Base-by-base conservation (phyloP, 1,284 basidiomycete genomes). In the Ustilago xerochloae region DNA sequence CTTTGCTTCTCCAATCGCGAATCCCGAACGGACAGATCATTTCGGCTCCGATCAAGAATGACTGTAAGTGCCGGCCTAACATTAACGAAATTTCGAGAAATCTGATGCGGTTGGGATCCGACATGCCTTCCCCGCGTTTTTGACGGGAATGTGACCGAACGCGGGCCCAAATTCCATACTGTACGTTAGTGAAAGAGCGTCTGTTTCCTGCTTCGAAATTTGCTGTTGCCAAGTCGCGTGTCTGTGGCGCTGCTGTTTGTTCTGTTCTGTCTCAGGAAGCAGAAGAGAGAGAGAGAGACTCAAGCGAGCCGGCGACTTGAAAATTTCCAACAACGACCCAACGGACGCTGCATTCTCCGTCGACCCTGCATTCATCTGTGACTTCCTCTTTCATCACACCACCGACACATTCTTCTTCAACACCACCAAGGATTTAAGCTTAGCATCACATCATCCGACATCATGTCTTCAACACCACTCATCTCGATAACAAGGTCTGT, bases 101-200 rank as follows among this genome's bases (percentile, higher is more conserved):
- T 12, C 35, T 28, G 30, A 45, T 18, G 35, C 45, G 41, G 41
- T 22, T 13, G 24, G 15, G 24, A 26, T 18, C 47, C 55, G 38
- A 47, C 51, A 36, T 41, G 39, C 41, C 58, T 48, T 54, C 65
- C 60, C 65, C 65, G 65, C 65, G 59, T 62, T 67, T 45, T 59
- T 22, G 10, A 29, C 32, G 55, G 48, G 43, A 63, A 51, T 59
- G 55, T 15, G 32, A n/a, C 36, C 8, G 13, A 20, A 36, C 22
- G 28, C 18, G 20, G 28, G 22, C 24, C 15, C 5, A 48, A 48
- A 32, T 32, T 41, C 32, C 32, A 49, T 18, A 35, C 18, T 32
- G 12, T 35, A 22, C 32, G 15, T 33, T 26, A 33, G 10, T 13
- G 18, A 20, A 12, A 9, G 35, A 13, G 35, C 18, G 35, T 1